Percentiles rank a stretch among this genome's conserved stretches.
These are phyloP conservation scores for Rhizopus arrhizus DNA, from an alignment of 371 early-diverging fungal species.

Conservation along the genomic window DNA sequence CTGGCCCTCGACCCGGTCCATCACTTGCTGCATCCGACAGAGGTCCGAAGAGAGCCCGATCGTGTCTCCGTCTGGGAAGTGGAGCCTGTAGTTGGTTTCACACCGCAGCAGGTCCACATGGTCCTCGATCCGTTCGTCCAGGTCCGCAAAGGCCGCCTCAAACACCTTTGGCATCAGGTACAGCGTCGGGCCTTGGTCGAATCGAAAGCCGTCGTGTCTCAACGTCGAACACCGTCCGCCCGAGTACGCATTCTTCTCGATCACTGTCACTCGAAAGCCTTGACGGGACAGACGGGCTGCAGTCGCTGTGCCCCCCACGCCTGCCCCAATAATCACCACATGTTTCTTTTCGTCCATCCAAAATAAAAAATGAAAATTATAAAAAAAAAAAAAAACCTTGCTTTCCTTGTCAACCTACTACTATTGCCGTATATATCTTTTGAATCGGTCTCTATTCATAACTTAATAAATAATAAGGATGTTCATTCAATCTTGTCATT, in stretches of 20 bases:
- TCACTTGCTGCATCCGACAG: conserved; percentile 52
- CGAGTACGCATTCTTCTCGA: conserved; percentile 61
- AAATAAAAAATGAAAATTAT: too few relatives aligned
- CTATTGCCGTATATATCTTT: too few relatives aligned
- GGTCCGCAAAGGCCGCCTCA: conserved; percentile 56
- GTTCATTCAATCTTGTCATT: too few relatives aligned
- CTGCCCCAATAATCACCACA: conserved; percentile 57
- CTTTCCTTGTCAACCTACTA: too few relatives aligned
- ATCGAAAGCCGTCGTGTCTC: conserved; percentile 52
- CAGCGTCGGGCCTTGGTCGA: conserved; percentile 69
- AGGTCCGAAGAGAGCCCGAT: conserved; percentile 57
- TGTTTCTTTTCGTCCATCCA: conserved; percentile 24
- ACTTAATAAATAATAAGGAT: too few relatives aligned
- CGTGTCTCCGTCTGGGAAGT: conserved; percentile 58
- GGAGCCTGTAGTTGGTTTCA: conserved; percentile 65
- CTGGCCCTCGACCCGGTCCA: conserved; percentile 58
- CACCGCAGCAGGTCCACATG: conserved; percentile 58
- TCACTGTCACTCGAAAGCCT: conserved; percentile 59
- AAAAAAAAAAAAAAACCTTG: too few relatives aligned
- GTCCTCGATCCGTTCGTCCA: conserved; percentile 55
- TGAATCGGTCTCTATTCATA: too few relatives aligned
- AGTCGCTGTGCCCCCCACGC: conserved; percentile 61
- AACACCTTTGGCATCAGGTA: conserved; percentile 66
- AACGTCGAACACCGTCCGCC: conserved; percentile 67
- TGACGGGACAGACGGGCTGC: conserved; percentile 62